Base-by-base conservation (phyloP, 2,329 filamentous ascomycete species). In the Conoideocrella luteorostrata region DNA sequence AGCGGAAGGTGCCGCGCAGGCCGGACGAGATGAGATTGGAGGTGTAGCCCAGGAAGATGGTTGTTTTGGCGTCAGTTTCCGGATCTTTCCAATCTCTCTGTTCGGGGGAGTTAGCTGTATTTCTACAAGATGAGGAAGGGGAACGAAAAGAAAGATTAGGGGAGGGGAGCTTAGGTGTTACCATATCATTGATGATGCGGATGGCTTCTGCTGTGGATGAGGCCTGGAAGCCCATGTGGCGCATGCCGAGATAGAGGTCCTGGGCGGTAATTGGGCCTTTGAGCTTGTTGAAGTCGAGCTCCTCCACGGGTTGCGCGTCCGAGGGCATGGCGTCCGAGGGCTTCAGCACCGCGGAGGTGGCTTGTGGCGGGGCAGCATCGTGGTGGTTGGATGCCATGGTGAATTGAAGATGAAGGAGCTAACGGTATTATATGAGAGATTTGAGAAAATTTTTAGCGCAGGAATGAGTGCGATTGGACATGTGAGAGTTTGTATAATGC, bases 1-100 rank as follows among this genome's bases (percentile, higher is more conserved):
- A 98, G 45, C 93, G 86, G 52, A 98, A 72, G 28, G 90, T 90
- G 52, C 95, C 90, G 43, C 93, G 81, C 23, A 98, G 78, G 7
- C 93, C 93, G 4, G 91, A 98, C 0, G 93, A 97, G 58, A 98
- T 96, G 55, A 98, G 76, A 63, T 98, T 98, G 40, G 88, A 95
- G 9, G 93, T 98, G 69, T 96, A 98, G 45, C 93, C 93, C 7
- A 98, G 79, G 66, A 98, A 97, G 55, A 98, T 91, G 47, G 93
- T 97, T 15, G 93, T 93, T 56, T 78, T 78, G 21, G 85, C 80
- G 12, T 79, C 80, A 2, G 86, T 86, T 58, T 90, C 86, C 1
- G 87, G 80, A 61, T 95, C 86, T 49, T 75, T 75, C 84, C 88
- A 97, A 45, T 78, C 76, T 60, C 88, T 78, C 88, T 70, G 58